Conservation (phyloP, 768 basidiomycete genomes). For the Lactarius psammicola region DNA sequence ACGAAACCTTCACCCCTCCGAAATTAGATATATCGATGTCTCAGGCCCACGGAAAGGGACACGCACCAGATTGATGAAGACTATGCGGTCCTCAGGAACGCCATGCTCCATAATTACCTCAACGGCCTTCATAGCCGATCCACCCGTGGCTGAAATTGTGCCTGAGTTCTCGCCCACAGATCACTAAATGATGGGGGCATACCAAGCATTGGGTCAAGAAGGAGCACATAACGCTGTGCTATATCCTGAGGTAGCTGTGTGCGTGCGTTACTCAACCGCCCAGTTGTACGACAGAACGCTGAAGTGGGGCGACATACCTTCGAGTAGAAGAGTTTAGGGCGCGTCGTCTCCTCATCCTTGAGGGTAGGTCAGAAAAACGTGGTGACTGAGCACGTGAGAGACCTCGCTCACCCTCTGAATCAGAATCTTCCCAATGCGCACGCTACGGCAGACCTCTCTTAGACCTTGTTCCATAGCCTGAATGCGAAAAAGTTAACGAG, state of each 20-base stretch:
- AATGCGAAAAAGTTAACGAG: not conserved
- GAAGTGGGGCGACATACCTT: conserved; percentile 47
- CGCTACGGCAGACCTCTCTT: conserved; percentile 90
- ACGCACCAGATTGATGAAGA: conserved; percentile 88
- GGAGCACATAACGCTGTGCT: conserved; percentile 82
- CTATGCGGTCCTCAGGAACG: conserved; percentile 91
- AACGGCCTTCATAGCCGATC: conserved; percentile 96
- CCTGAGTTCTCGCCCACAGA: conserved; percentile 28
- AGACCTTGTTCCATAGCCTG: conserved; percentile 98
- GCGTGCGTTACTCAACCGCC: not conserved
- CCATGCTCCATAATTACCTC: conserved; percentile 90
- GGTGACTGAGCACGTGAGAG: conserved; percentile 1
- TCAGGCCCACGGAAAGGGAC: conserved; percentile 12
- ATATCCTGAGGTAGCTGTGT: conserved; percentile 89
- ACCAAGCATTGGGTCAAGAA: conserved; percentile 98
- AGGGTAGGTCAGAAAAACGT: conserved; percentile 1
- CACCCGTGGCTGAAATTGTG: conserved; percentile 72
- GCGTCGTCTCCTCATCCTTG: conserved; percentile 92
- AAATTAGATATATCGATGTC: not conserved
- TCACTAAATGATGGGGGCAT: conserved; percentile 31
- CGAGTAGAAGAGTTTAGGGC: conserved; percentile 90
- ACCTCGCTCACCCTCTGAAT: conserved; percentile 76
- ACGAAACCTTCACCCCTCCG: conserved; percentile 61
- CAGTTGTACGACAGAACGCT: not conserved
- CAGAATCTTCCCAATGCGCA: conserved; percentile 95